These are phyloP conservation scores for Leptographium radiaticola DNA, from an alignment of 2,329 filamentous ascomycete species.

Conservation along the genomic window DNA sequence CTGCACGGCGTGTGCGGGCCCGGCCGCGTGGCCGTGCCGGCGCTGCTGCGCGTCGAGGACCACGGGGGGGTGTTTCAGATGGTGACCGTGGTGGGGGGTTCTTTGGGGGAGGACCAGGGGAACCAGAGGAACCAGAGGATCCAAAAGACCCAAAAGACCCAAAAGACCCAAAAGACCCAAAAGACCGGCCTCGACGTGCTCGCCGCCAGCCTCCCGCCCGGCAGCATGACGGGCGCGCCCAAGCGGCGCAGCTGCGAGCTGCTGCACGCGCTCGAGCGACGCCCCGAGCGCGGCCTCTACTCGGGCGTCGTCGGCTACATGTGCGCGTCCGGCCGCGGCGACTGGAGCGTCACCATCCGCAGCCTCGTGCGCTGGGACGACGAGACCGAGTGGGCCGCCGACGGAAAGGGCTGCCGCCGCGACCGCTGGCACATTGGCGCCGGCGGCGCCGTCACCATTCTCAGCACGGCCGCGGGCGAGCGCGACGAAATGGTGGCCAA, in stretches of 20 bases:
- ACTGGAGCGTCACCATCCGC: slow-evolving; percentile 86
- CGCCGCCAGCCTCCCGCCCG: slow-evolving; percentile 66
- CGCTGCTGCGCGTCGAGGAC: slow-evolving; percentile 78
- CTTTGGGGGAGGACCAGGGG: too few species aligned
- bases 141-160: too few species aligned
- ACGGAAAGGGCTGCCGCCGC: slow-evolving; percentile 16
- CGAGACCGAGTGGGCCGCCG: slow-evolving; percentile 22
- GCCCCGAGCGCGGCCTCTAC: slow-evolving; percentile 59
- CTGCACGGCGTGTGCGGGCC: slow-evolving; percentile 72
- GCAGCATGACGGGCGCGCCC: slow-evolving; percentile 92
- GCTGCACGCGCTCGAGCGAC: slow-evolving; percentile 53
- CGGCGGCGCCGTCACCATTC: slow-evolving; percentile 76
- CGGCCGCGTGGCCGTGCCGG: slow-evolving; percentile 58
- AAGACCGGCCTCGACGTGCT: slow-evolving; percentile 61
- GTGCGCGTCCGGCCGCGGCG: slow-evolving; percentile 70
- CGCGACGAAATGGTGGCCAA: slow-evolving; percentile 85
- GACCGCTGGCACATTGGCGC: slow-evolving; percentile 77
- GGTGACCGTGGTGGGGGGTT: slow-evolving; percentile 74
- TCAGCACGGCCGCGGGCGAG: slow-evolving; percentile 70
- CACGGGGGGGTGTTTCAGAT: slow-evolving; percentile 88
- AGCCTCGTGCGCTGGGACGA: slow-evolving; percentile 64
- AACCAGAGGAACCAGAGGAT: too few species aligned
- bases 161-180: too few species aligned
- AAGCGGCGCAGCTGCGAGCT: slow-evolving; percentile 89
- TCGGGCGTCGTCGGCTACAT: slow-evolving; percentile 84